These are phyloP conservation scores for Dryadomyces quercus-mongolicae DNA, from an alignment of 2,329 filamentous ascomycete genomes.

Conservation along the genomic window DNA sequence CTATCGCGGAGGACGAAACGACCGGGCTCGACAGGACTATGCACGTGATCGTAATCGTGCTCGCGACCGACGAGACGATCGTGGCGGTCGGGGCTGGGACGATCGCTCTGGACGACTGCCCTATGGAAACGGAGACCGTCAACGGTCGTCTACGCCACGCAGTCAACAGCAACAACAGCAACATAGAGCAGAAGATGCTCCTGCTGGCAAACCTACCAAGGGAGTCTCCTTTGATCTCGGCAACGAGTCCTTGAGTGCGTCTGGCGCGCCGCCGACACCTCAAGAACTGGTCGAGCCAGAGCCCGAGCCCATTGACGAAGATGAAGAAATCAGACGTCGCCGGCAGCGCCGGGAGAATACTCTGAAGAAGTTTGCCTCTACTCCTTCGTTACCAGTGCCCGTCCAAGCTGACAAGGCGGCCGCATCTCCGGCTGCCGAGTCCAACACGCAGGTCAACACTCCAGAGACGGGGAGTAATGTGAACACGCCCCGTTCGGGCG, in stretches of 20 bases:
- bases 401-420: conserved; percentile 48
- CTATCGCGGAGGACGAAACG: not conserved
- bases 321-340: conserved; percentile 72
- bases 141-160: too few species aligned
- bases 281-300: conserved; percentile 26
- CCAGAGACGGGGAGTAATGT: conserved; percentile 22
- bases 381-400: conserved; percentile 64
- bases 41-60: not conserved
- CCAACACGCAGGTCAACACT: conserved; percentile 30
- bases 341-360: conserved; percentile 76
- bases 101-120: conserved; percentile 12
- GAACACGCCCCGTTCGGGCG: conserved; percentile 13
- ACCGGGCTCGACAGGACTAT: not conserved
- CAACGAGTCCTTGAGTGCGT: not conserved
- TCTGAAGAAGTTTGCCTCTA: conserved; percentile 67
- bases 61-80: conserved; percentile 21
- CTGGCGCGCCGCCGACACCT: not conserved
- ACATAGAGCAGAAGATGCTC: not conserved
- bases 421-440: conserved; percentile 36
- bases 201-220: conserved; percentile 52
- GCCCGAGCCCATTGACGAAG: conserved; percentile 60
- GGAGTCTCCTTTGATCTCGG: conserved; percentile 38
- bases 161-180: not conserved
- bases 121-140: not conserved
- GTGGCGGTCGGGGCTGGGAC: conserved; percentile 19